Evolutionary conservation across 805 yeast genomes (phyloP), one percentile per base, ranked within the genome.

Genomic region (Kazachstania psychrophila): DNA sequence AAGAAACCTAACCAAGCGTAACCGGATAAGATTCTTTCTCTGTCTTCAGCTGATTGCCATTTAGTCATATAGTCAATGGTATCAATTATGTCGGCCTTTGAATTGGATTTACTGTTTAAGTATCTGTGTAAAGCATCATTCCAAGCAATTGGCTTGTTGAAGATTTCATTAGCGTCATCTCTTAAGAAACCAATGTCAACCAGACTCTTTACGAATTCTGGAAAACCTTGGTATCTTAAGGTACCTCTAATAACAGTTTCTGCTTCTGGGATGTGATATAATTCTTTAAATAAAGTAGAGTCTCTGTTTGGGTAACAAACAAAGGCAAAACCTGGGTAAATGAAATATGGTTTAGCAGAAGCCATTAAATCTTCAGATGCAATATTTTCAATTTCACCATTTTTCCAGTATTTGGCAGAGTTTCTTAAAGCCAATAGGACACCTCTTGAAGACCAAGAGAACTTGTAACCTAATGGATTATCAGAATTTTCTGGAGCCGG

Each of bases 391-490:
- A 85, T 64, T 58, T 85, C 63, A 56, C 96, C 96, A 57, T 86
- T 79, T 65, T 80, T 68, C 75, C 79, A 89, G 71, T 77, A 89
- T 52, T 77, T 77, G 46, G 97, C 98, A 44, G 81, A 68, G 71
- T 92, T 94, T 73, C 95, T 81, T 60, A 92, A 74, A 14, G 98
- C 98, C 55, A 92, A 74, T 58, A 92, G 68, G 28, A 92, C 97
- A 66, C 98, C 98, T 66, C 98, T 79, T 25, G 97, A 88, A 23
- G 96, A 86, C 98, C 98, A 92, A 29, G 97, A 88, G 68, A 92
- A 92, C 72, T 92, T 92, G 77, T 92, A 92, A 51, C 98, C 98
- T 61, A 92, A 72, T 40, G 98, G 98, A 69, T 92, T 92, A 68
- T 87, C 95, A 22, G 97, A 89, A 64, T 80, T 76, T 68, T 89